Evolutionary conservation across 331 rosid genomes (phyloP).

Genomic region (Acacia concinna): DNA sequence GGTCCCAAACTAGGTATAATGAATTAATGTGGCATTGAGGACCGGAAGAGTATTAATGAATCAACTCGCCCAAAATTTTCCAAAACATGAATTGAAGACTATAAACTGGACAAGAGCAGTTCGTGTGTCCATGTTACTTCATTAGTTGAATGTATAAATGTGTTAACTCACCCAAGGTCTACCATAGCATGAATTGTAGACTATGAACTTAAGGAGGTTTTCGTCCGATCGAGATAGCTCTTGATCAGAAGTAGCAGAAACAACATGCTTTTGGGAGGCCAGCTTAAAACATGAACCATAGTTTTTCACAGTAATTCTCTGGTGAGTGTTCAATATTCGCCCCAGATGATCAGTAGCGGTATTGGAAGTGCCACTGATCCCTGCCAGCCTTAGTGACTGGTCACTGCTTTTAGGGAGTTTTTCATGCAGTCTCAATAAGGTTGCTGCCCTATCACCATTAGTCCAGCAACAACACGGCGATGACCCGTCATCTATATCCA

Average conservation of each 20-base stretch:
- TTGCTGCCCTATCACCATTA: conserved; percentile 72
- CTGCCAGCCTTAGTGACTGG: conserved; percentile 29
- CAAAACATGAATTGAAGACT: conserved; percentile 56
- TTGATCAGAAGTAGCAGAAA: conserved; percentile 52
- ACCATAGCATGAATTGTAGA: conserved; percentile 63
- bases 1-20: no score
- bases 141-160: conserved; percentile 15
- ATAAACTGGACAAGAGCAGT: conserved; percentile 2
- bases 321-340: conserved; percentile 56
- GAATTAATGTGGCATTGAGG: no score
- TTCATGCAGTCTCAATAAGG: conserved; percentile 70
- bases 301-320: conserved; percentile 61
- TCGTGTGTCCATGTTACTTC: neutral
- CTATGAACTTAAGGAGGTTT: conserved; percentile 55
- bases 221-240: conserved; percentile 64
- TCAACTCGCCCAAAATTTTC: conserved; percentile 68
- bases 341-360: conserved; percentile 43
- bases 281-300: conserved; percentile 57
- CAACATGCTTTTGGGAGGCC: conserved; percentile 57
- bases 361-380: conserved; percentile 15
- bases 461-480: conserved; percentile 88
- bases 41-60: neutral
- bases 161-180: conserved; percentile 67
- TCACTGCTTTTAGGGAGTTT: conserved; percentile 40
- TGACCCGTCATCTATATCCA: conserved; percentile 79